Percentiles rank a stretch among this genome's conserved stretches.
These are phyloP conservation scores for Brasenia schreberi DNA, from an alignment of 164 flowering plant species.

Conservation along the genomic window DNA sequence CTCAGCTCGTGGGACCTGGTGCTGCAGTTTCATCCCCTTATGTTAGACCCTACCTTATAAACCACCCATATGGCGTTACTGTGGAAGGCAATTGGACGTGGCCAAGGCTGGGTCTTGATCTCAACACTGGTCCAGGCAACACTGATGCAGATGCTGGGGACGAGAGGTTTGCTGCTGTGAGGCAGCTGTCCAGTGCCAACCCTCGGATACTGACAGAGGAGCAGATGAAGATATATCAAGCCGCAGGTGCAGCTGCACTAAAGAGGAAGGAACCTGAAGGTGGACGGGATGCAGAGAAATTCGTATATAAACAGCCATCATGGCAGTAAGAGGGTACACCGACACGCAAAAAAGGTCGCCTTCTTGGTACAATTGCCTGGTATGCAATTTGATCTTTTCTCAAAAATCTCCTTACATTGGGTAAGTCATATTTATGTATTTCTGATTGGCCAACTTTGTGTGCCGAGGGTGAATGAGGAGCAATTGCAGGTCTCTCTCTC, in stretches of 20 bases:
- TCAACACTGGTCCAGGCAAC: conserved; percentile 75
- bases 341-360: neutral
- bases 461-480: conserved; percentile 3
- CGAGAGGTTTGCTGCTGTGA: conserved; percentile 32
- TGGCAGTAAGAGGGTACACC: conserved; percentile 23
- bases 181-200: conserved; percentile 43
- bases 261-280: conserved; percentile 49
- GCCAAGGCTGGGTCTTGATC: conserved; percentile 64
- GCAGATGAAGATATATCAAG: conserved; percentile 47
- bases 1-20: conserved; percentile 36
- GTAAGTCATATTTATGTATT: neutral
- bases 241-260: conserved; percentile 26
- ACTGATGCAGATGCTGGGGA: conserved; percentile 53
- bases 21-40: conserved; percentile 40
- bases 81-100: conserved; percentile 49
- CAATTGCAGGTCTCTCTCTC: conserved; percentile 8
- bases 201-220: conserved; percentile 50
- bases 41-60: conserved; percentile 50
- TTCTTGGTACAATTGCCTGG: neutral
- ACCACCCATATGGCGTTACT: conserved; percentile 31
- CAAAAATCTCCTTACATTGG: neutral
- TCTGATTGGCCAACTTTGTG: conserved; percentile 1
- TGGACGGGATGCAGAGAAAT: conserved; percentile 34
- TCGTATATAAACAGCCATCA: conserved; percentile 24
- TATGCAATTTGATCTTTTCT: neutral